Percentiles rank a stretch among this genome's conserved stretches.
Evolutionary conservation across 1,284 basidiomycete species (phyloP).

Genomic region (Xerocomus amazonicus): DNA sequence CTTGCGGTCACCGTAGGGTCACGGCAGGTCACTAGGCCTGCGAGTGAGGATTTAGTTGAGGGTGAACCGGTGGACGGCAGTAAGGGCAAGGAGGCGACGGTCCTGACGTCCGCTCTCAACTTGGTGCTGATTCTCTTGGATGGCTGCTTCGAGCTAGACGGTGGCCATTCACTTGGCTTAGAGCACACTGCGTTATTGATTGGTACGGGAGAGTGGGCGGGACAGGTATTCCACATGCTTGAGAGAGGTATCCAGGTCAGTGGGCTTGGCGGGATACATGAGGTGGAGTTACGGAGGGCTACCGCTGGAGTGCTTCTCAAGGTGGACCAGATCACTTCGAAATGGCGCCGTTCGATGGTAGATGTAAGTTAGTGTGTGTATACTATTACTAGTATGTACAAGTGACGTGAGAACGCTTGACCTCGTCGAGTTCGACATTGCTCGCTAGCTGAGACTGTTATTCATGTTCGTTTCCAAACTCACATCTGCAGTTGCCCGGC

Average conservation of each 20-base stretch:
- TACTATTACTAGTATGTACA: no score
- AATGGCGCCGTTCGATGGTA: conserved; percentile 74
- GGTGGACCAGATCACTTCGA: conserved; percentile 70
- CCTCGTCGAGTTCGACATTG: background rate
- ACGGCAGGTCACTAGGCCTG: conserved; percentile 51
- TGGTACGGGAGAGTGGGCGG: conserved; percentile 79
- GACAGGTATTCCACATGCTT: conserved; percentile 59
- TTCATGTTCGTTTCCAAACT: conserved; percentile 25
- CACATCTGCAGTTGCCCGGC: conserved; percentile 12
- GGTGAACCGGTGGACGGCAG: conserved; percentile 25
- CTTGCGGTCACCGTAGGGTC: conserved; percentile 77
- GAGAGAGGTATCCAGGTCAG: conserved; percentile 61
- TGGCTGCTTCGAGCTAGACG: conserved; percentile 70
- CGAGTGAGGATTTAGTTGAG: conserved; percentile 43
- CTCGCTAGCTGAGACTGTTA: background rate
- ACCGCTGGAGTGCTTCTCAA: conserved; percentile 81
- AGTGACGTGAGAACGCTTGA: conserved; percentile 17
- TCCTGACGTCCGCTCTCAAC: conserved; percentile 74
- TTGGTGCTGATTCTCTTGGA: conserved; percentile 76
- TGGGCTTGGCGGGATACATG: conserved; percentile 66
- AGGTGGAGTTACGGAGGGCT: conserved; percentile 56
- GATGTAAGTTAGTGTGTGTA: conserved; percentile 24
- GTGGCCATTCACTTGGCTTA: conserved; percentile 69
- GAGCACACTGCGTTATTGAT: conserved; percentile 73
- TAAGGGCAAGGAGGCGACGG: conserved; percentile 56